Percentiles rank a stretch among this genome's conserved stretches.
Conservation (phyloP, 1,284 basidiomycete species). For the Marasmius sp. region DNA sequence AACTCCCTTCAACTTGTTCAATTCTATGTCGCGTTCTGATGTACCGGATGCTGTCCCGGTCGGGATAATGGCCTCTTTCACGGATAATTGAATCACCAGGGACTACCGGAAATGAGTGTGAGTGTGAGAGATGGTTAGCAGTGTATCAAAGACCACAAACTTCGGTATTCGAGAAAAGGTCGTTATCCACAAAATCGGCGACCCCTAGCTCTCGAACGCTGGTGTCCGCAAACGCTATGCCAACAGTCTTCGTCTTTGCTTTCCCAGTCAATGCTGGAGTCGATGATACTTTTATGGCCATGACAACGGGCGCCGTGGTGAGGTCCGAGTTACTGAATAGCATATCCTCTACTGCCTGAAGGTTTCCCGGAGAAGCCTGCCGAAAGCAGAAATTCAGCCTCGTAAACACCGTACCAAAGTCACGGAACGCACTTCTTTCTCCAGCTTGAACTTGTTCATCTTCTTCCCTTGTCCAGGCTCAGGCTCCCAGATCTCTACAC, state of each 20-base stretch:
- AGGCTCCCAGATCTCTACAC: slow-evolving; percentile 90
- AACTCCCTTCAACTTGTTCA: slow-evolving; percentile 81
- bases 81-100: slow-evolving; percentile 92
- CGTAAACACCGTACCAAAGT: slow-evolving; percentile 4
- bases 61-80: slow-evolving; percentile 87
- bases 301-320: slow-evolving; percentile 83
- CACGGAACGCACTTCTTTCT: slow-evolving; percentile 67
- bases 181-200: slow-evolving; percentile 92
- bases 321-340: slow-evolving; percentile 88
- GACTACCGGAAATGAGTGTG: slow-evolving; percentile 51
- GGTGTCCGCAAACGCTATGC: slow-evolving; percentile 78
- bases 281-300: slow-evolving; percentile 82
- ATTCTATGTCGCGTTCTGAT: slow-evolving; percentile 82
- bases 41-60: slow-evolving; percentile 67
- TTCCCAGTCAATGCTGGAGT: slow-evolving; percentile 45
- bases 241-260: slow-evolving; percentile 62
- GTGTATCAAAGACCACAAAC: slow-evolving; percentile 39
- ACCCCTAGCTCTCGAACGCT: slow-evolving; percentile 74
- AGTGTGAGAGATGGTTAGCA: background rate
- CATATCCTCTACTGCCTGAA: slow-evolving; percentile 92
- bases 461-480: slow-evolving; percentile 77
- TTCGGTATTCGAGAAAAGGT: slow-evolving; percentile 95
- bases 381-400: slow-evolving; percentile 6
- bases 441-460: slow-evolving; percentile 68
- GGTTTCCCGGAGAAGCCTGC: slow-evolving; percentile 92